Evolutionary conservation across 169 alveolate genomes (phyloP), one percentile per base, ranked within the genome.

Genomic region (Babesia sp.): DNA sequence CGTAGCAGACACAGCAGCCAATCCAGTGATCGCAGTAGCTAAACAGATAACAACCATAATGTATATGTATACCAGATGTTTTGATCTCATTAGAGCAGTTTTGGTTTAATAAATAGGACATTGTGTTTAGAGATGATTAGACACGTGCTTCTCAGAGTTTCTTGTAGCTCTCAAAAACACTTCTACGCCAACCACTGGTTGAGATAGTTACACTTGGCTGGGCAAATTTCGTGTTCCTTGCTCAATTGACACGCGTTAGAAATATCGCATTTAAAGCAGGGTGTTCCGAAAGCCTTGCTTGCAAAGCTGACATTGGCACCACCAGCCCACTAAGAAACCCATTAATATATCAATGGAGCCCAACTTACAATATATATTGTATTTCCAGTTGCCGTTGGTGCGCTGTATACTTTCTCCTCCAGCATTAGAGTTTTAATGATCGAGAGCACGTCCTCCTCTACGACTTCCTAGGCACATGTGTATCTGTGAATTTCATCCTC

Each of bases 221-320:
- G 89, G 61, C 76, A 68, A 0, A 78, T 1, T 22, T 68, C 69
- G 53, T 72, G 51, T 14, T 48, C 36, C 26, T 42, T 37, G 28
- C 45, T 64, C 36, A 81, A 45, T 18, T 73, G 68, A 59, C 93
- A 87, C 24, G 83, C 42, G 2, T 71, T 51, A 20, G 66, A 64
- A 6, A 86, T 48, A 44, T 84, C 86, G 45, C 93, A 87, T 39
- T 83, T 53, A 70, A 87, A 61, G 56, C 93, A 87, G 39, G 93
- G 93, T 5, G 80, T 75, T 12, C 68, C 79, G 34, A 73, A 81
- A 22, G 85, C 76, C 36, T 81, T 64, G 14, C 53, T 66, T 16
- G 79, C 71, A 28, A 72, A 71, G 44, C 41, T 55, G 42, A 67
- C 50, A 45, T 63, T 50, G 68, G 82, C 31, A 80, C 66, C 22